Percentiles rank a stretch among this genome's conserved stretches.
Conservation (phyloP, 2,329 filamentous ascomycete genomes). For the Ambrosiella beaveri region DNA sequence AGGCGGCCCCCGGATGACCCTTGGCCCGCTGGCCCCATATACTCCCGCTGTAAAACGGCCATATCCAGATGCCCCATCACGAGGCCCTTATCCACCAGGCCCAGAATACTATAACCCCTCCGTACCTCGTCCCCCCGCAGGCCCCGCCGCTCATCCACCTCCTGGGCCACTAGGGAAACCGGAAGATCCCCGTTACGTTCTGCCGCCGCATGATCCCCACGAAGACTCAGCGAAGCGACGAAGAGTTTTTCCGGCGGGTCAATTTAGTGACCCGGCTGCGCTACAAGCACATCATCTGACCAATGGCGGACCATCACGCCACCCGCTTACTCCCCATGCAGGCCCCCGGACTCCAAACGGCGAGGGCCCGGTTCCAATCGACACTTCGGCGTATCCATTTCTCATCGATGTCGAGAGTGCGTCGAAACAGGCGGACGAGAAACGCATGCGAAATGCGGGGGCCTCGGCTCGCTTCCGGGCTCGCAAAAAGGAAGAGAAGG, state of each 20-base stretch:
- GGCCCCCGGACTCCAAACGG: background rate
- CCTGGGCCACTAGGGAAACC: background rate
- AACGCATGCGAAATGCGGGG: slow-evolving; percentile 67
- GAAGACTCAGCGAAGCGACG: background rate
- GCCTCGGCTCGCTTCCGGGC: slow-evolving; percentile 57
- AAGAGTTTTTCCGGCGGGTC: background rate
- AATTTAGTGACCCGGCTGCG: background rate
- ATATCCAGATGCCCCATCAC: background rate
- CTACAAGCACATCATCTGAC: too few relatives aligned
- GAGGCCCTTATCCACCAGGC: background rate
- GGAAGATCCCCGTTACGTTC: background rate
- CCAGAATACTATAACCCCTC: background rate
- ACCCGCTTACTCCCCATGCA: too few relatives aligned
- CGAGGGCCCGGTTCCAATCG: background rate
- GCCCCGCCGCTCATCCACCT: background rate
- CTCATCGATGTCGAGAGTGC: slow-evolving; percentile 23
- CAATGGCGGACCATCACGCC: too few relatives aligned
- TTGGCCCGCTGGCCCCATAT: background rate
- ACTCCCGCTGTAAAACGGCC: background rate
- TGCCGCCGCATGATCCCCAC: background rate
- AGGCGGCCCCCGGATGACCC: background rate
- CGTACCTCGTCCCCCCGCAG: background rate
- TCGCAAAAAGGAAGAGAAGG: slow-evolving; percentile 64
- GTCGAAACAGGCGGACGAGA: slow-evolving; percentile 70
- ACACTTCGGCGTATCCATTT: background rate